phyloP scores from a whole-genome alignment of 2,329 filamentous ascomycete species.

The Monosporascus sp. region DNA sequence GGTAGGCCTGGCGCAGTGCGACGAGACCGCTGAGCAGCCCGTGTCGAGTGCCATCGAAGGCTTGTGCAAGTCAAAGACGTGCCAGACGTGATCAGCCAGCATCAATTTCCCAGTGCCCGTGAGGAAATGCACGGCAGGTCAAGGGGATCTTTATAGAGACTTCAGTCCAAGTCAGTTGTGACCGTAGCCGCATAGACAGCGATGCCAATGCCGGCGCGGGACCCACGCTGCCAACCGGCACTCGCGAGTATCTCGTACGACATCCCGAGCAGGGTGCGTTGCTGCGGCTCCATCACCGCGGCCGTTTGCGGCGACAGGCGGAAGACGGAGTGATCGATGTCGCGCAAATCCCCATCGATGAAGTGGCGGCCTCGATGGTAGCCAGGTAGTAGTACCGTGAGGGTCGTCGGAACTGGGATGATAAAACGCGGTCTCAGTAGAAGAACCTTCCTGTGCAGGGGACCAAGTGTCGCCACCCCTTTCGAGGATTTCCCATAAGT shows the following conservation, averaged over 20 bases:
- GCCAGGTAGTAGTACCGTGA: slow-evolving; percentile 1
- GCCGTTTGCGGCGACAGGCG: not conserved
- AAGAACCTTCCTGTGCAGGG: slow-evolving; percentile 4
- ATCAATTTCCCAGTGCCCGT: slow-evolving; percentile 13
- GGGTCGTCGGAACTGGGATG: slow-evolving; percentile 7
- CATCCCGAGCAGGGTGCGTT: slow-evolving; percentile 7
- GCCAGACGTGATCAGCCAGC: slow-evolving; percentile 21
- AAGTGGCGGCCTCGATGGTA: slow-evolving; percentile 10
- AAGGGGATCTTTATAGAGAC: slow-evolving; percentile 11
- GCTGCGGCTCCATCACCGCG: slow-evolving; percentile 8
- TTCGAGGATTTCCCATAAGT: slow-evolving; percentile 7
- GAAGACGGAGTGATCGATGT: slow-evolving; percentile 12
- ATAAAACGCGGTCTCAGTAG: slow-evolving; percentile 6
- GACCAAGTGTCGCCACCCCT: slow-evolving; percentile 4
- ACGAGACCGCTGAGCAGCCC: slow-evolving; percentile 28
- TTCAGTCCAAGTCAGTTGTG: slow-evolving; percentile 7
- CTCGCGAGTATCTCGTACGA: slow-evolving; percentile 10
- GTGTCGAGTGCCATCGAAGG: slow-evolving; percentile 27
- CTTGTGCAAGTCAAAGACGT: slow-evolving; percentile 25
- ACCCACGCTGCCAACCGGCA: slow-evolving; percentile 3
- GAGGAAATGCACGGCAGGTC: slow-evolving; percentile 11
- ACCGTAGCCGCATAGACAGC: slow-evolving; percentile 7
- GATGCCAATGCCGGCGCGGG: slow-evolving; percentile 1
- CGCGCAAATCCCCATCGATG: slow-evolving; percentile 3
- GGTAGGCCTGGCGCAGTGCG: slow-evolving; percentile 25